Evolutionary conservation across 2,329 filamentous ascomycete species (phyloP).

Genomic region (Penicillium griseofulvum): DNA sequence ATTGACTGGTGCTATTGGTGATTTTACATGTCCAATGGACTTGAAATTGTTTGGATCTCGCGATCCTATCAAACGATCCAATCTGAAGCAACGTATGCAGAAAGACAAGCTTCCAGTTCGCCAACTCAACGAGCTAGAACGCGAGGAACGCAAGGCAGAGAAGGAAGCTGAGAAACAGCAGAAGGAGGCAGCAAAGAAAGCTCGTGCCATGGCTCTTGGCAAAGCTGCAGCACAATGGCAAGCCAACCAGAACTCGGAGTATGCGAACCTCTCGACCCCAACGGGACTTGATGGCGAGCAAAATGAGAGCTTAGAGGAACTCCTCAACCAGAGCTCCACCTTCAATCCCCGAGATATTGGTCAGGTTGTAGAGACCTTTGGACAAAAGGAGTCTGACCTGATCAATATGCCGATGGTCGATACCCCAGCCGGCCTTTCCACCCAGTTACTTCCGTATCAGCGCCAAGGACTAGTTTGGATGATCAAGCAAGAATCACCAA

Average conservation of each 20-base stretch:
- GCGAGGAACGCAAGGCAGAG: constrained; percentile 42
- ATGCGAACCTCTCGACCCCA: constrained; percentile 37
- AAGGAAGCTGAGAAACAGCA: constrained; percentile 54
- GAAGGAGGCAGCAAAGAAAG: constrained; percentile 39
- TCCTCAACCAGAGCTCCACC: constrained; percentile 64
- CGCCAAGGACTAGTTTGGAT: constrained; percentile 78
- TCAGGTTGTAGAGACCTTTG: constrained; percentile 67
- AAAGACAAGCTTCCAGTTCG: constrained; percentile 60
- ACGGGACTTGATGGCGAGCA: constrained; percentile 24
- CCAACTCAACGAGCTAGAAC: constrained; percentile 54
- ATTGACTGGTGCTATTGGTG: constrained; percentile 64
- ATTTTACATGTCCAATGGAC: constrained; percentile 69
- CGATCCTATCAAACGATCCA: constrained; percentile 51
- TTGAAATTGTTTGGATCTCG: constrained; percentile 68
- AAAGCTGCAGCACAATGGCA: constrained; percentile 28
- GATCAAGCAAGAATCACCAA: constrained; percentile 69
- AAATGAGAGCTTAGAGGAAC: constrained; percentile 56
- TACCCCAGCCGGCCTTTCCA: constrained; percentile 64
- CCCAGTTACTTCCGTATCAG: constrained; percentile 75
- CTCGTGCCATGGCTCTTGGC: constrained; percentile 26
- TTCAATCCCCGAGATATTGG: constrained; percentile 65
- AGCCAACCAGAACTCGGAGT: constrained; percentile 27
- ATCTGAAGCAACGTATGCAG: constrained; percentile 63
- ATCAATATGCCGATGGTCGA: constrained; percentile 68
- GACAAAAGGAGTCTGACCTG: constrained; percentile 67